Conservation (phyloP, 768 basidiomycete genomes). For the Hygrocybe punicea region DNA sequence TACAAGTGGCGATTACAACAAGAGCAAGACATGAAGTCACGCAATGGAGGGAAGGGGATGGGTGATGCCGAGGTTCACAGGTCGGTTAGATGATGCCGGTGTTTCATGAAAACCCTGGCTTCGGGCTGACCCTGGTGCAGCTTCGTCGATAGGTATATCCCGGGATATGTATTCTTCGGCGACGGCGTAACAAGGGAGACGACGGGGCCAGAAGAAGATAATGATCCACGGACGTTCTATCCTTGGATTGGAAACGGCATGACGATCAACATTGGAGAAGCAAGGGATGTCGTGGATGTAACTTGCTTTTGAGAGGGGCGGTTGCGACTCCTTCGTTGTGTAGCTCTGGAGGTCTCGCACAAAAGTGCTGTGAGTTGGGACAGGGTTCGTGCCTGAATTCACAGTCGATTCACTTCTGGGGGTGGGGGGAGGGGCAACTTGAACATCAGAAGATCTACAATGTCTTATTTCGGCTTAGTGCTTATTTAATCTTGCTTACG, state of each 20-base stretch:
- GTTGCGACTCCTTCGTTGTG: too few relatives aligned
- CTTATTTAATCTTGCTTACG: too few relatives aligned
- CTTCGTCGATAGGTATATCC: constrained; percentile 91
- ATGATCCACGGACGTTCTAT: constrained; percentile 11
- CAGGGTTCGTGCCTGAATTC: too few relatives aligned
- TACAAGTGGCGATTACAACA: constrained; percentile 90
- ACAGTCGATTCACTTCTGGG: too few relatives aligned
- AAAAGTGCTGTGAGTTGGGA: too few relatives aligned
- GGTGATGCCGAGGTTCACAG: constrained; percentile 67
- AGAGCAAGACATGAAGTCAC: constrained; percentile 83
- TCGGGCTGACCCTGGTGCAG: constrained; percentile 34
- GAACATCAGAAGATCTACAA: constrained; percentile 21
- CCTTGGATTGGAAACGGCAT: constrained; percentile 46
- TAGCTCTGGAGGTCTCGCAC: too few relatives aligned
- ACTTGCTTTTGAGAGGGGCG: constrained; percentile 44
- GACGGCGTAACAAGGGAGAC: constrained; percentile 44
- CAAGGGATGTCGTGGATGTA: constrained; percentile 45
- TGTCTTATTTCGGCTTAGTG: too few relatives aligned
- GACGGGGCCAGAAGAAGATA: constrained; percentile 3
- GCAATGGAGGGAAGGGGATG: constrained; percentile 88
- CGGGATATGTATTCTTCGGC: constrained; percentile 86
- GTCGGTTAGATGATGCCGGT: constrained; percentile 41
- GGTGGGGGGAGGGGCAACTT: too few relatives aligned
- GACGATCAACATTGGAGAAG: constrained; percentile 51
- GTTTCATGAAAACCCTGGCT: constrained; percentile 3